Conservation (phyloP, 148 eudicot genomes). For the Nepenthes mirabilis region DNA sequence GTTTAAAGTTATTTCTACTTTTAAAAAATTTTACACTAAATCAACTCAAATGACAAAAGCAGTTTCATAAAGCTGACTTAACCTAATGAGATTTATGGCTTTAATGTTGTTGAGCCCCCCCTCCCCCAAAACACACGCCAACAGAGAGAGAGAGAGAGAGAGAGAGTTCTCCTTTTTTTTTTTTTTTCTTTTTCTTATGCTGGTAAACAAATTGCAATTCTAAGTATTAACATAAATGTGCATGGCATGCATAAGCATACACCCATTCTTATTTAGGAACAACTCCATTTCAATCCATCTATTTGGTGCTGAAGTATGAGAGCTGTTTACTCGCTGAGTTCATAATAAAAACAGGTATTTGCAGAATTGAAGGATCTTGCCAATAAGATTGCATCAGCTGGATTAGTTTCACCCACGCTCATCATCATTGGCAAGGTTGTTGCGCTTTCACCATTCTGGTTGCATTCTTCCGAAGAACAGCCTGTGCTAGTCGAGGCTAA, state of each 20-base stretch:
- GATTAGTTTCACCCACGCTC: slow-evolving; percentile 74
- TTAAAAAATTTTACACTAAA: no score
- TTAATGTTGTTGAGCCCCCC: no score
- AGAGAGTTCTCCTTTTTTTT: no score
- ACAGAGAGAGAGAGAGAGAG: no score
- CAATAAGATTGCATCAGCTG: slow-evolving; percentile 31
- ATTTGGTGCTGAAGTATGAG: neutral
- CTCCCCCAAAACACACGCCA: no score
- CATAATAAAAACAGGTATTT: slow-evolving; percentile 40
- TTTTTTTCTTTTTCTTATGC: no score
- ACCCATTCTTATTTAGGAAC: neutral
- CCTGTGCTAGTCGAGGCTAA: neutral
- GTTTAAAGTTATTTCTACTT: no score
- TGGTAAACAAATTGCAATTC: no score
- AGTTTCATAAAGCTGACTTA: no score
- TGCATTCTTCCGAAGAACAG: slow-evolving; percentile 14
- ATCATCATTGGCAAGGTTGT: slow-evolving; percentile 94
- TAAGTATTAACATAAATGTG: neutral
- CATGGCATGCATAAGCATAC: neutral
- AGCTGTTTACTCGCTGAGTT: slow-evolving; percentile 2
- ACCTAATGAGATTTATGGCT: no score
- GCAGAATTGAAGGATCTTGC: slow-evolving; percentile 75
- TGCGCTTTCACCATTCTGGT: slow-evolving; percentile 86
- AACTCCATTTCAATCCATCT: neutral
- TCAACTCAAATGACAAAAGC: no score